A percentile compares a stretch with the other conserved stretches of the same genome.
phyloP scores from a whole-genome alignment of 176 grass and related monocot species.

The Dactylis glomerata region DNA sequence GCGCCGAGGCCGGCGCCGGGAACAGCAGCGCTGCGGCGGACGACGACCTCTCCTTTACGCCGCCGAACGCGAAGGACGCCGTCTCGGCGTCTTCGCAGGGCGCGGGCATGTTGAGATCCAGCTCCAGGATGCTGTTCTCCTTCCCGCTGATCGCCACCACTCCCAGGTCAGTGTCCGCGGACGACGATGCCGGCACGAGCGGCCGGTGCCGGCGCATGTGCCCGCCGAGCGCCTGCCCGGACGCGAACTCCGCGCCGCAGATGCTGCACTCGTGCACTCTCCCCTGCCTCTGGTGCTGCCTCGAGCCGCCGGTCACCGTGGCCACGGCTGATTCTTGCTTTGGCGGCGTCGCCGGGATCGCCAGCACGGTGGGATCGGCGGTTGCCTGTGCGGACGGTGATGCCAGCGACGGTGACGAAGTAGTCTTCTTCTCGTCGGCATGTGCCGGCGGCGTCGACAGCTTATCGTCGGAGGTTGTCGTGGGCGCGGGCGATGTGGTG shows the following conservation, averaged over 20 bases:
- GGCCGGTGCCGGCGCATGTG: constrained; percentile 95
- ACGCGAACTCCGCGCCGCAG: constrained; percentile 80
- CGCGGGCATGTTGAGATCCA: constrained; percentile 91
- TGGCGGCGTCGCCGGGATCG: constrained; percentile 13
- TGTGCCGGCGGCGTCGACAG: not conserved
- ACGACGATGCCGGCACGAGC: constrained; percentile 27
- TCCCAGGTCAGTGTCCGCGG: not conserved
- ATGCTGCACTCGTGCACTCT: constrained; percentile 77
- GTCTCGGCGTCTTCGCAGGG: constrained; percentile 28
- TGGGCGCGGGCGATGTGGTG: not conserved
- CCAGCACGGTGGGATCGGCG: constrained; percentile 25
- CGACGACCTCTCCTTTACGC: not conserved
- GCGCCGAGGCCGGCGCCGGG: constrained; percentile 40
- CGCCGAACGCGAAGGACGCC: constrained; percentile 13
- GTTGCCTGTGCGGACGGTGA: no score
- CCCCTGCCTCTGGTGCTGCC: not conserved
- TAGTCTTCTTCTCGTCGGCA: no score
- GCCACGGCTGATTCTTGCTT: constrained; percentile 19
- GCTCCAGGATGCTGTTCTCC: constrained; percentile 61
- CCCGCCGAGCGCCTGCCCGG: constrained; percentile 88
- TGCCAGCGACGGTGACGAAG: no score
- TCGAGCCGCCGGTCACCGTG: not conserved
- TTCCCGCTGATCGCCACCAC: constrained; percentile 32
- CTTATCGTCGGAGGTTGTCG: not conserved
- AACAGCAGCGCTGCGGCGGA: constrained; percentile 7